These are phyloP conservation scores for Salisapilia sapeloensis DNA, from an alignment of 352 stramenopile species.

Conservation along the genomic window DNA sequence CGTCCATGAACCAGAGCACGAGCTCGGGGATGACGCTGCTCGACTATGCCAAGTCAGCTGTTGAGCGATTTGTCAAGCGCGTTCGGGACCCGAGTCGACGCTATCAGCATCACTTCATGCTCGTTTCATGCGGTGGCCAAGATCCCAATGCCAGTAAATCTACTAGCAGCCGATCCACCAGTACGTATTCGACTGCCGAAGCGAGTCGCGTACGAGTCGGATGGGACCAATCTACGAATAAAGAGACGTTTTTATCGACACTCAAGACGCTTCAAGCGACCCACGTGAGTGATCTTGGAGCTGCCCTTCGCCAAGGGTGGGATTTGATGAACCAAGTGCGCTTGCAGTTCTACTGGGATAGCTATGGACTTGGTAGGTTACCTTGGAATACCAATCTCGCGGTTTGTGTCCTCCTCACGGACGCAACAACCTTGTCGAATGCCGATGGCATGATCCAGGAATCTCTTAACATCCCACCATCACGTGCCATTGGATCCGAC, in stretches of 20 bases:
- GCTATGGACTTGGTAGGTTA: constrained; percentile 55
- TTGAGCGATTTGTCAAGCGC: constrained; percentile 79
- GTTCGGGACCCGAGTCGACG: constrained; percentile 62
- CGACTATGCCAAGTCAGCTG: constrained; percentile 78
- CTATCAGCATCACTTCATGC: constrained; percentile 82
- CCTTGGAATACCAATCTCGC: constrained; percentile 77
- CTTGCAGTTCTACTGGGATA: constrained; percentile 80
- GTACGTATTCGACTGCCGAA: not conserved
- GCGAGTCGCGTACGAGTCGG: constrained; percentile 57
- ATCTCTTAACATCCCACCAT: constrained; percentile 53
- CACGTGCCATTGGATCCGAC: constrained; percentile 41
- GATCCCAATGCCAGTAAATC: constrained; percentile 9
- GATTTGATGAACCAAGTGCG: constrained; percentile 84
- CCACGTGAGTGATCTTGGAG: constrained; percentile 63
- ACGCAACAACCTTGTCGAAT: constrained; percentile 52
- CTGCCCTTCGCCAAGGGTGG: constrained; percentile 57
- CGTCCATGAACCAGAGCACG: constrained; percentile 83
- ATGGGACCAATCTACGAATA: constrained; percentile 78
- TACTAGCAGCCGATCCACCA: constrained; percentile 1
- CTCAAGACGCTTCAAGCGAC: constrained; percentile 72
- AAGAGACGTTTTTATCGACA: constrained; percentile 60
- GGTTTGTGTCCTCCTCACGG: constrained; percentile 64
- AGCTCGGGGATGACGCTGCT: constrained; percentile 79
- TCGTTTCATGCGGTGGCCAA: constrained; percentile 55
- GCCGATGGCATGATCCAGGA: constrained; percentile 57